Evolutionary conservation across 306 rosid species (phyloP).

Genomic region (Lupinus albus): DNA sequence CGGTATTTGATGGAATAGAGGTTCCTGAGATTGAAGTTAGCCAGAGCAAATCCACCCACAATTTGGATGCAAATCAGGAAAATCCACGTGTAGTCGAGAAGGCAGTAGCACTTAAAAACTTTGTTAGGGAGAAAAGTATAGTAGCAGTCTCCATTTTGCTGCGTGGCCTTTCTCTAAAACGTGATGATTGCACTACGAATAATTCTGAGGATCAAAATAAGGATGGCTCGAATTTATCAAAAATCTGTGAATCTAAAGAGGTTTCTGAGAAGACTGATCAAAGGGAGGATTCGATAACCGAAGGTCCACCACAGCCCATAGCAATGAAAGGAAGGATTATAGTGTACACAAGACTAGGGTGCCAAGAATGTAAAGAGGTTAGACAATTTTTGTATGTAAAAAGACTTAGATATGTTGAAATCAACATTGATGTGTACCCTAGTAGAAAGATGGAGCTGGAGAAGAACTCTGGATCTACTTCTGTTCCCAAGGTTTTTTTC

Average conservation of each 20-base stretch:
- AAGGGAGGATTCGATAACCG: slow-evolving; percentile 44
- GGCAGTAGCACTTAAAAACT: slow-evolving; percentile 66
- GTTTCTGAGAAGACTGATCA: slow-evolving; percentile 50
- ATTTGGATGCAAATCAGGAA: slow-evolving; percentile 51
- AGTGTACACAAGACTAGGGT: slow-evolving; percentile 72
- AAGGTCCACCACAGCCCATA: slow-evolving; percentile 45
- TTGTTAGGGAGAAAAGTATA: slow-evolving; percentile 63
- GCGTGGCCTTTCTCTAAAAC: slow-evolving; percentile 64
- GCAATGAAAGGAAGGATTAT: slow-evolving; percentile 69
- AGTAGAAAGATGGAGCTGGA: slow-evolving; percentile 70
- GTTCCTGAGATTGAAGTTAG: slow-evolving; percentile 52
- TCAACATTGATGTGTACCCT: slow-evolving; percentile 73
- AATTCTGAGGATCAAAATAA: slow-evolving; percentile 35
- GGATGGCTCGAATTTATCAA: slow-evolving; percentile 46
- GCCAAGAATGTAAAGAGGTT: slow-evolving; percentile 66
- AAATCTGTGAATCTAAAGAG: slow-evolving; percentile 43
- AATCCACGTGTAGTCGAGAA: slow-evolving; percentile 56
- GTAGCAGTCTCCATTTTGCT: slow-evolving; percentile 60
- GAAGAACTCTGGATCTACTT: slow-evolving; percentile 60
- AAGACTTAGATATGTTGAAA: slow-evolving; percentile 73
- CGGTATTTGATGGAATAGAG: slow-evolving; percentile 64
- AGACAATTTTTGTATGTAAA: slow-evolving; percentile 59
- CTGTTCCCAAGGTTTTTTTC: slow-evolving; percentile 75
- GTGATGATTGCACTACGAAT: slow-evolving; percentile 40
- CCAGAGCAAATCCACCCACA: slow-evolving; percentile 42